phyloP scores from a whole-genome alignment of 768 basidiomycete genomes.

The Mycena epipterygia region DNA sequence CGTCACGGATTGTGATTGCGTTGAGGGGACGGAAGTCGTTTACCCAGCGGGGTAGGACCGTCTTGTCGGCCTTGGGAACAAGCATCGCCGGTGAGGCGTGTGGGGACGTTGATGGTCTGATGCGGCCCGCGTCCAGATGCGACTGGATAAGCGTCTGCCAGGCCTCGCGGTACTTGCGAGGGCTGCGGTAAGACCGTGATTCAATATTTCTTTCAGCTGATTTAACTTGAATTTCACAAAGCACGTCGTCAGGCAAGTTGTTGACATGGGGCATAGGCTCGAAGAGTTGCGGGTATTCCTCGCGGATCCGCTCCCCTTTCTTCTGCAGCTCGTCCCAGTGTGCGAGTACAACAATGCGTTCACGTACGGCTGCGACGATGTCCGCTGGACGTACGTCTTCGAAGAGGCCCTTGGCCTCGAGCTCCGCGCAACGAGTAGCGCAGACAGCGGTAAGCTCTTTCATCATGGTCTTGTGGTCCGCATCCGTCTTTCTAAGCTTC shows the following conservation, averaged over 20 bases:
- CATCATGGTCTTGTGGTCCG: neutral
- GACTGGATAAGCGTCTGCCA: slow-evolving; percentile 46
- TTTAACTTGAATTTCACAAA: slow-evolving; percentile 37
- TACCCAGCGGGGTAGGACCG: slow-evolving; percentile 40
- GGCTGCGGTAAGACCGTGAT: slow-evolving; percentile 39
- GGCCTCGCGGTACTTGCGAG: slow-evolving; percentile 44
- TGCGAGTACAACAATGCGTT: slow-evolving; percentile 4
- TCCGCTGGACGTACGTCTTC: neutral
- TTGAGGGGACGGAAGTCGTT: slow-evolving; percentile 46
- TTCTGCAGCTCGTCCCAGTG: slow-evolving; percentile 1
- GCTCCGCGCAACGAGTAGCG: neutral
- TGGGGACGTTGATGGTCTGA: slow-evolving; percentile 40
- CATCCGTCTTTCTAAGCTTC: neutral
- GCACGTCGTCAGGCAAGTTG: slow-evolving; percentile 36
- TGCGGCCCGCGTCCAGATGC: slow-evolving; percentile 45
- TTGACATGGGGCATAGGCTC: slow-evolving; percentile 37
- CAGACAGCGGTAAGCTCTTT: neutral
- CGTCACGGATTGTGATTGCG: slow-evolving; percentile 37
- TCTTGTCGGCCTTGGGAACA: slow-evolving; percentile 47
- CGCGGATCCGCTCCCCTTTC: neutral
- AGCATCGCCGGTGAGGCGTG: slow-evolving; percentile 49
- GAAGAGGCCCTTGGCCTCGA: neutral
- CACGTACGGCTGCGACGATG: slow-evolving; percentile 5
- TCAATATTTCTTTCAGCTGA: slow-evolving; percentile 38
- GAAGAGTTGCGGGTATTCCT: neutral